Conservation (phyloP, 176 grass and related monocot species). For the Cenchrus purpureus region DNA sequence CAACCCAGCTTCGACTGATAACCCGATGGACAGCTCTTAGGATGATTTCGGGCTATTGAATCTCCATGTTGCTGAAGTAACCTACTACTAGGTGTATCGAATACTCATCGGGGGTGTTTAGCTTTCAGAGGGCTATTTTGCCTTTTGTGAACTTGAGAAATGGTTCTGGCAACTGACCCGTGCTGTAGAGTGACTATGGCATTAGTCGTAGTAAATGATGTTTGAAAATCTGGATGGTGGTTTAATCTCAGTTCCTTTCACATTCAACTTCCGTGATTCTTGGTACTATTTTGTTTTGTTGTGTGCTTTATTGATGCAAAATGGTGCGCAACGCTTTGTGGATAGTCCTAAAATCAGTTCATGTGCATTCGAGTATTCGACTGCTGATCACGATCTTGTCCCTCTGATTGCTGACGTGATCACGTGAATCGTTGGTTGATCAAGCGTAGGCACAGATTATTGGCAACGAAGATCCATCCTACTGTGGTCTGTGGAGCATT, state of each 20-base stretch:
- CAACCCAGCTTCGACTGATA: slow-evolving; percentile 34
- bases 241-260: not conserved
- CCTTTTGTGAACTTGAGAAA: slow-evolving; percentile 15
- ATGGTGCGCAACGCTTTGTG: not conserved
- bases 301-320: not conserved
- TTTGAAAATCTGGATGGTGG: not conserved
- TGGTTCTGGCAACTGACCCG: slow-evolving; percentile 29
- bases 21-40: slow-evolving; percentile 73
- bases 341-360: not conserved
- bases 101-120: not conserved
- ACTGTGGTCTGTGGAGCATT: too few relatives aligned
- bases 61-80: slow-evolving; percentile 15
- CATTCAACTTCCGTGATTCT: not conserved
- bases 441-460: not conserved
- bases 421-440: too few relatives aligned
- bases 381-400: too few relatives aligned
- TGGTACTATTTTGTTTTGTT: not conserved
- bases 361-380: too few relatives aligned
- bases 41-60: slow-evolving; percentile 31
- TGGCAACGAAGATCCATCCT: too few relatives aligned
- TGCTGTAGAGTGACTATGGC: slow-evolving; percentile 8
- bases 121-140: slow-evolving; percentile 13
- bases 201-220: slow-evolving; percentile 1
- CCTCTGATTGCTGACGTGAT: too few relatives aligned
- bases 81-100: slow-evolving; percentile 5